Conservation (phyloP, 1,139 yeast genomes). For the Yamadazyma buinensis region DNA sequence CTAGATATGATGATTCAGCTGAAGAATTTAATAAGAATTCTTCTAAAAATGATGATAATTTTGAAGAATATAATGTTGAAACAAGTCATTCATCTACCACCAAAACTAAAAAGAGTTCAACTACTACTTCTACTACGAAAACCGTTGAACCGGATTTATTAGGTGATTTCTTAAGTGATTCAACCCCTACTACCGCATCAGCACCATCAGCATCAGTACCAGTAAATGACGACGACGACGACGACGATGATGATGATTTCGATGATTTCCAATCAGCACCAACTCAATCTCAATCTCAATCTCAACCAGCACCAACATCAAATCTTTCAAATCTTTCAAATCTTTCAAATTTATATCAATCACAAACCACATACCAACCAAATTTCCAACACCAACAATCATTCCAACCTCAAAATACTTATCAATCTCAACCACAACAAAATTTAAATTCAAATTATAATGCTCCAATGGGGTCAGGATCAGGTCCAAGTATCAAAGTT, state of each 20-base stretch:
- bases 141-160: constrained; percentile 44
- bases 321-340: constrained; percentile 34
- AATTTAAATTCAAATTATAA: constrained; percentile 6
- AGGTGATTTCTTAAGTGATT: constrained; percentile 51
- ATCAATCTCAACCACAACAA: constrained; percentile 12
- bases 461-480: constrained; percentile 5
- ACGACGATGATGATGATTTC: constrained; percentile 78
- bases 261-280: constrained; percentile 90
- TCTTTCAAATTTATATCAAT: constrained; percentile 27
- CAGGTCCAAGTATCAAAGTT: constrained; percentile 33
- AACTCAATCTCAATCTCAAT: constrained; percentile 18
- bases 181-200: constrained; percentile 14
- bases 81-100: constrained; percentile 25
- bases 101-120: constrained; percentile 35
- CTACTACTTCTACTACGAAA: constrained; percentile 32
- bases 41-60: constrained; percentile 30
- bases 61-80: constrained; percentile 70
- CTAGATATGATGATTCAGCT: constrained; percentile 58
- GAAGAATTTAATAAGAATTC: constrained; percentile 30
- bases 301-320: constrained; percentile 32
- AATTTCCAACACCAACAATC: constrained; percentile 15
- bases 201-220: constrained; percentile 12
- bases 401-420: neutral
- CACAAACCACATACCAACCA: constrained; percentile 13
- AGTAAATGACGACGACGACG: neutral